A percentile compares a stretch with the other conserved stretches of the same genome.
Evolutionary conservation across 345 rosid species (phyloP).

Genomic region (Hypericum perforatum): DNA sequence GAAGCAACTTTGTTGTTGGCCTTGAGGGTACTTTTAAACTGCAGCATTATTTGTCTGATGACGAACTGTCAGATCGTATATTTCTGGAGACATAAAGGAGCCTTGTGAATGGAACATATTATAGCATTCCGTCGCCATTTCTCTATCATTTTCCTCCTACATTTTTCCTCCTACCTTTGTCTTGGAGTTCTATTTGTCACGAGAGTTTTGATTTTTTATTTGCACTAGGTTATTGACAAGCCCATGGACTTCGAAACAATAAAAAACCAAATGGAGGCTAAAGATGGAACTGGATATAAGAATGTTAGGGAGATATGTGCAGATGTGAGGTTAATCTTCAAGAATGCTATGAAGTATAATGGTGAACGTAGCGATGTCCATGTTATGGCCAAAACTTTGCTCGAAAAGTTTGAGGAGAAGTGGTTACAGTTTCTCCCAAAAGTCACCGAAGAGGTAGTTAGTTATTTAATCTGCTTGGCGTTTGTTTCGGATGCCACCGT

Average conservation of each 20-base stretch:
- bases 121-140: not conserved
- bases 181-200: not conserved
- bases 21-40: too few relatives aligned
- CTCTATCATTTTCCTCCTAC: not conserved
- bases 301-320: constrained; percentile 67
- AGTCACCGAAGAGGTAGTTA: constrained; percentile 71
- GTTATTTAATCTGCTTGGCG: not conserved
- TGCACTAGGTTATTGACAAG: constrained; percentile 64
- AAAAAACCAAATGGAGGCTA: constrained; percentile 82
- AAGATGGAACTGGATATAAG: constrained; percentile 60
- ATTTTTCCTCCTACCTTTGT: not conserved
- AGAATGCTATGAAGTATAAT: constrained; percentile 93
- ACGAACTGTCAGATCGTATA: too few relatives aligned
- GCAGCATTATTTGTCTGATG: too few relatives aligned
- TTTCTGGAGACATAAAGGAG: too few relatives aligned
- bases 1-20: too few relatives aligned
- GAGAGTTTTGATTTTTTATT: constrained; percentile 8
- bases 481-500: too few relatives aligned
- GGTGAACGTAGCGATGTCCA: constrained; percentile 61
- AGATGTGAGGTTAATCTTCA: constrained; percentile 75
- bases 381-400: constrained; percentile 74
- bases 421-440: constrained; percentile 75
- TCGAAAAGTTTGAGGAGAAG: constrained; percentile 77
- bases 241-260: constrained; percentile 95
- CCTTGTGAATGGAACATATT: too few relatives aligned